Evolutionary conservation across 805 yeast genomes (phyloP), one percentile per base, ranked within the genome.

Genomic region (Metschnikowia colocasiae): DNA sequence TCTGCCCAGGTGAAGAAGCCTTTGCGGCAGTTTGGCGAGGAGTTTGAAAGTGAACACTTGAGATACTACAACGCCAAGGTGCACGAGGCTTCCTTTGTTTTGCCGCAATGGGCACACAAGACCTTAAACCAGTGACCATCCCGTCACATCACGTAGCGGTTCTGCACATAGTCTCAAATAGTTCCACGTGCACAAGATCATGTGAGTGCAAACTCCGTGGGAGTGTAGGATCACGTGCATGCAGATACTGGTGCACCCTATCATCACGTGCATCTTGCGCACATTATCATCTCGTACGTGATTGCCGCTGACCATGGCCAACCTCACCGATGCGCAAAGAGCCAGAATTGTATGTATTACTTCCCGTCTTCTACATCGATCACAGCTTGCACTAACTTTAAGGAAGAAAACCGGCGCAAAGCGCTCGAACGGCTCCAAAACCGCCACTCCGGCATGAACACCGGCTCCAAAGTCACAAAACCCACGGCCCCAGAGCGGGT

Each of bases 21-120:
- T 41, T 55, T 79, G 52, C 81, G 97, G 67, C 72, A 75, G 27
- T 69, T 86, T 66, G 65, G 80, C 45, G 78, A 73, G 38, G 83
- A 77, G 49, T 78, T 80, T 53, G 95, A 87, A 63, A 68, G 63
- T 22, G 72, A 81, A 65, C 64, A 85, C 60, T 82, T 81, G 81
- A 79, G 79, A 61, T 92, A 94, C 75, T 92, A 92, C 77, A 89
- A 83, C 69, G 79, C 80, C 61, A 78, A 77, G 59, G 84, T 94
- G 56, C 99, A 92, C 70, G 78, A 75, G 63, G 95, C 97, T 40
- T 80, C 96, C 16, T 92, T 90, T 61, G 87, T 90, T 50, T 77
- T 94, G 65, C 99, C 98, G 58, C 90, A 82, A 55, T 92, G 92
- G 83, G 98, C 96, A 51, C 75, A 80, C 58, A 61, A 68, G 63